These are phyloP conservation scores for Trametes cinnabarina DNA, from an alignment of 768 basidiomycete species.

Conservation along the genomic window DNA sequence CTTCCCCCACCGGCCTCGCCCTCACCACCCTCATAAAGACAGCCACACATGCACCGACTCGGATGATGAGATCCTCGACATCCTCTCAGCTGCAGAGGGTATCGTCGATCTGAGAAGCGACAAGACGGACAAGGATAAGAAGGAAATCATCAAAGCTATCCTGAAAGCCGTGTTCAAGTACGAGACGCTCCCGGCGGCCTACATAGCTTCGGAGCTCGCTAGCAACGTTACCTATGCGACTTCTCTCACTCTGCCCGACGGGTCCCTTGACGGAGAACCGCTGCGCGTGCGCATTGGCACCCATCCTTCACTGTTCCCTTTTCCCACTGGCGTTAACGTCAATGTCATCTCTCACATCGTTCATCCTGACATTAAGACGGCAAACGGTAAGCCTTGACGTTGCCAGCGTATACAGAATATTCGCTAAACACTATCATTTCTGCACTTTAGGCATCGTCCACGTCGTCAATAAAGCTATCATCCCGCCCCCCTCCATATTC, in stretches of 20 bases:
- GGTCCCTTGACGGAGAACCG: slow-evolving; percentile 43
- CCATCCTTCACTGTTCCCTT: slow-evolving; percentile 31
- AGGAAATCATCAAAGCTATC: slow-evolving; percentile 49
- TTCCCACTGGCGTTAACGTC: slow-evolving; percentile 24
- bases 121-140: slow-evolving; percentile 41
- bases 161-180: slow-evolving; percentile 54
- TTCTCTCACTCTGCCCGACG: slow-evolving; percentile 40
- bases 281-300: slow-evolving; percentile 43
- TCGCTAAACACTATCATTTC: background rate
- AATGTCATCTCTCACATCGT: slow-evolving; percentile 50
- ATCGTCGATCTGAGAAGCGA: slow-evolving; percentile 33
- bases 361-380: slow-evolving; percentile 39
- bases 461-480: slow-evolving; percentile 50
- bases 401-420: background rate
- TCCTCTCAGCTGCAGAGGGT: slow-evolving; percentile 30
- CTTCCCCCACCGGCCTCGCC: slow-evolving; percentile 32
- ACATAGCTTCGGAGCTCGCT: slow-evolving; percentile 39
- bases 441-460: slow-evolving; percentile 45
- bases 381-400: slow-evolving; percentile 44
- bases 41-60: slow-evolving; percentile 6
- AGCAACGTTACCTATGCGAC: slow-evolving; percentile 56
- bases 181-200: slow-evolving; percentile 48
- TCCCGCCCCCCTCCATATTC: slow-evolving; percentile 54
- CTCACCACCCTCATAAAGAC: background rate
- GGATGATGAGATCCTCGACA: slow-evolving; percentile 19